Percentiles rank a stretch among this genome's conserved stretches.
Evolutionary conservation across 768 basidiomycete species (phyloP).

Genomic region (Kondoa malvinella): DNA sequence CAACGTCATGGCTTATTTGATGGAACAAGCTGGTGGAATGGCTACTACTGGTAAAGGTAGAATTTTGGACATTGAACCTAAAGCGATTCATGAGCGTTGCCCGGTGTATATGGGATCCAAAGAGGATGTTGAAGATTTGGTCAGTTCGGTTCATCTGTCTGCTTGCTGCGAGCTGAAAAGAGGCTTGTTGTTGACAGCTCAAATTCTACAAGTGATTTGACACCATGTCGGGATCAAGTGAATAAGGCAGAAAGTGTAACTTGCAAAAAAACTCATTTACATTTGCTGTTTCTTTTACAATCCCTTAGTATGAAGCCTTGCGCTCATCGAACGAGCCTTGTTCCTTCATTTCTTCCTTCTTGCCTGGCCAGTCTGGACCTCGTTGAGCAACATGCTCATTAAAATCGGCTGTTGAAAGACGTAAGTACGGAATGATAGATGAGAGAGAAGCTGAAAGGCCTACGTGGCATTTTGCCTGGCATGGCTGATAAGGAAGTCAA

Average conservation of each 20-base stretch:
- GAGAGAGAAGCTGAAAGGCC: too few relatives aligned
- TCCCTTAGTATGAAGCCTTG: background rate
- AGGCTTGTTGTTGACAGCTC: background rate
- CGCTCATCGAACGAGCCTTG: background rate
- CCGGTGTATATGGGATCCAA: conserved; percentile 82
- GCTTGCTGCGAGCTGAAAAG: background rate
- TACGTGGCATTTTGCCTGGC: background rate
- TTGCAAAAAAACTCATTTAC: background rate
- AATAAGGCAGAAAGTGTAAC: background rate
- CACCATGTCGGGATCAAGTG: background rate
- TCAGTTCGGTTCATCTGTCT: conserved; percentile 45
- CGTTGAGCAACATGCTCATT: background rate
- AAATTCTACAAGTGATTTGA: background rate
- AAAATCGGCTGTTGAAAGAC: too few relatives aligned
- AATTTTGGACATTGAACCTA: conserved; percentile 79
- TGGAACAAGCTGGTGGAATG: conserved; percentile 90
- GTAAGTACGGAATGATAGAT: too few relatives aligned
- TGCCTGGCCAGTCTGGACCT: background rate
- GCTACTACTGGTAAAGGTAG: conserved; percentile 90
- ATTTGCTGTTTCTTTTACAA: background rate
- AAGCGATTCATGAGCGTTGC: conserved; percentile 73
- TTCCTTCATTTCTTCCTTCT: background rate
- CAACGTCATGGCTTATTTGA: conserved; percentile 92
- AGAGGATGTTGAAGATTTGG: conserved; percentile 79
- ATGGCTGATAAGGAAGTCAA: background rate